These are phyloP conservation scores for Selenicereus undatus DNA, from an alignment of 148 eudicot species.

Conservation along the genomic window DNA sequence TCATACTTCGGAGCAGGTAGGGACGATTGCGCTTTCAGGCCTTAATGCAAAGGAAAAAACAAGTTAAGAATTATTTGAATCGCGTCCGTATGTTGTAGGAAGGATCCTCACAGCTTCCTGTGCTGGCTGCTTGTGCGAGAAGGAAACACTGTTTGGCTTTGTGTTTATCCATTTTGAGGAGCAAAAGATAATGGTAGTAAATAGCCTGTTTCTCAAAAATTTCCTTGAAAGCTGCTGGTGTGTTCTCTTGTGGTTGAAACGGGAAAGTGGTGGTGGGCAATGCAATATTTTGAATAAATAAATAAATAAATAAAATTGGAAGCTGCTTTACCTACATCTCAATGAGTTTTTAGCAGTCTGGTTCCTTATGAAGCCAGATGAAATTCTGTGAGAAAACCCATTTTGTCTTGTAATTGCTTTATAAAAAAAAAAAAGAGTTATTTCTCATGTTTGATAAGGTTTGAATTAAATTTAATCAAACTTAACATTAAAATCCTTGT, in stretches of 20 bases:
- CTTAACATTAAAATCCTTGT: no score
- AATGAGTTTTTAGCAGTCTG: background rate
- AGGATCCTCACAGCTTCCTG: constrained; percentile 12
- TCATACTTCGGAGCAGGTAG: background rate
- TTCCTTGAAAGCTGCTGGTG: background rate
- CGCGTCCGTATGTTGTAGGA: background rate
- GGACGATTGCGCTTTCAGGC: background rate
- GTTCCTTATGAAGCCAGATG: background rate
- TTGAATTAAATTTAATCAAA: background rate
- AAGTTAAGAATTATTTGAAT: background rate
- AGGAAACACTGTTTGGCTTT: background rate
- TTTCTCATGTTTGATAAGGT: background rate
- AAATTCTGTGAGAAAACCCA: background rate
- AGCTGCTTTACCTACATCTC: background rate
- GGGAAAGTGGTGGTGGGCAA: background rate
- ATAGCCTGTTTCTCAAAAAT: background rate
- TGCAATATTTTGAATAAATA: background rate
- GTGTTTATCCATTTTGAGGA: background rate
- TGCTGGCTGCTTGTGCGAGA: background rate
- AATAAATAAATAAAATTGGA: background rate
- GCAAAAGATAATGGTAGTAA: background rate
- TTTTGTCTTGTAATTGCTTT: background rate
- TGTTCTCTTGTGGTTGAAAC: background rate
- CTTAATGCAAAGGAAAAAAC: background rate
- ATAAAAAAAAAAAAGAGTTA: background rate